Percentiles rank a stretch among this genome's conserved stretches.
Conservation (phyloP, 2,329 filamentous ascomycete genomes). For the Penicillium sp. region DNA sequence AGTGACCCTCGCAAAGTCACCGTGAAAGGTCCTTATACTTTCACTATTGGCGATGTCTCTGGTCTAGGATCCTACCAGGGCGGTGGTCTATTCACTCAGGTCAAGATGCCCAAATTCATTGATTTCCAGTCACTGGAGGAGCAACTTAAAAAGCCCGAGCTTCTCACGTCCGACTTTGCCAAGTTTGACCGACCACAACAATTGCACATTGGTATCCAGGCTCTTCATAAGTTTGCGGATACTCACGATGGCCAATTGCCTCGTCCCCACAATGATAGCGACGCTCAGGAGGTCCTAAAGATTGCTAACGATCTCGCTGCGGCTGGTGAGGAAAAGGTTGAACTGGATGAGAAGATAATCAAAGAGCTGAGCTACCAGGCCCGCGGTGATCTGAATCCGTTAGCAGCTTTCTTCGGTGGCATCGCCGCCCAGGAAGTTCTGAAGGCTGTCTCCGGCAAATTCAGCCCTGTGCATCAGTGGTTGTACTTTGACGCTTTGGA, state of each 20-base stretch:
- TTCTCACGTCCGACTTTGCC: conserved; percentile 90
- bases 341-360: conserved; percentile 88
- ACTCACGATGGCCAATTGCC: conserved; percentile 70
- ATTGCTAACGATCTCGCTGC: conserved; percentile 72
- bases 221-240: conserved; percentile 81
- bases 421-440: conserved; percentile 91
- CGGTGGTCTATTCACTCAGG: conserved; percentile 88
- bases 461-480: conserved; percentile 92
- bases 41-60: conserved; percentile 92
- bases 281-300: conserved; percentile 75
- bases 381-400: conserved; percentile 81
- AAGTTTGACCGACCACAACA: conserved; percentile 95
- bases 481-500: conserved; percentile 98
- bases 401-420: conserved; percentile 94
- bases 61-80: conserved; percentile 81
- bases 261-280: conserved; percentile 76
- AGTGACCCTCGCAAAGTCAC: conserved; percentile 84
- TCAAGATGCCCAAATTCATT: conserved; percentile 96
- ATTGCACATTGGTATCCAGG: conserved; percentile 88
- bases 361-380: conserved; percentile 95
- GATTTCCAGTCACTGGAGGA: conserved; percentile 80
- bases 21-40: conserved; percentile 94
- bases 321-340: conserved; percentile 66
- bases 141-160: conserved; percentile 81
- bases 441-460: conserved; percentile 97